Percentiles rank a stretch among this genome's conserved stretches.
Conservation (phyloP, 768 basidiomycete species). For the Stropharia rugosoannulata region DNA sequence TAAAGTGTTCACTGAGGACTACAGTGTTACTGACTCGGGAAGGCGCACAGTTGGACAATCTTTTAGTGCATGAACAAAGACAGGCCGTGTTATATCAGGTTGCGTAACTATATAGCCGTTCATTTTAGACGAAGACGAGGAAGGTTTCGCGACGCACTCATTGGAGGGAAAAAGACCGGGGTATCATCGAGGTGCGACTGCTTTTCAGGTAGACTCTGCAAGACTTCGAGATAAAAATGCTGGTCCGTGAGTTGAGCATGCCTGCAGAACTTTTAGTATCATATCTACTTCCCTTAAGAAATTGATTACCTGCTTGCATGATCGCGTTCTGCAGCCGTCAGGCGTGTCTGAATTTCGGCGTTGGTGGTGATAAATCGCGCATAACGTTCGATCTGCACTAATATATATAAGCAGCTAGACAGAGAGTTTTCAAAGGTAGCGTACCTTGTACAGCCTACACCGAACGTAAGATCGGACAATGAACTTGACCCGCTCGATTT, state of each 20-base stretch:
- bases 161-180: conserved; percentile 68
- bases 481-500: conserved; percentile 93
- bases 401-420: background rate
- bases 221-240: conserved; percentile 77
- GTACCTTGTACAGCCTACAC: conserved; percentile 82
- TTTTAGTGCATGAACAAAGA: conserved; percentile 78
- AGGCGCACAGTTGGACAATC: conserved; percentile 65
- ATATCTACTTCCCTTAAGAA: background rate
- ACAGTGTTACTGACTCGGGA: conserved; percentile 56
- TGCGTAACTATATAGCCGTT: conserved; percentile 53
- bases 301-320: conserved; percentile 68
- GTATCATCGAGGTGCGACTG: conserved; percentile 79
- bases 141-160: conserved; percentile 49
- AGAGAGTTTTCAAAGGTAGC: conserved; percentile 6
- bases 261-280: conserved; percentile 34
- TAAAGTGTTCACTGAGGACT: background rate
- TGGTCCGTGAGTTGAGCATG: conserved; percentile 75
- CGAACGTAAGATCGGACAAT: conserved; percentile 88
- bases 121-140: background rate
- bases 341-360: conserved; percentile 68
- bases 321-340: conserved; percentile 82
- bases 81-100: conserved; percentile 74
- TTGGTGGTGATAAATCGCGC: conserved; percentile 76
- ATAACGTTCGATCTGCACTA: conserved; percentile 78
- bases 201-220: conserved; percentile 77